A percentile compares a stretch with the other conserved stretches of the same genome.
These are phyloP conservation scores for Puccinia coronata DNA, from an alignment of 1,284 basidiomycete genomes.

Conservation along the genomic window DNA sequence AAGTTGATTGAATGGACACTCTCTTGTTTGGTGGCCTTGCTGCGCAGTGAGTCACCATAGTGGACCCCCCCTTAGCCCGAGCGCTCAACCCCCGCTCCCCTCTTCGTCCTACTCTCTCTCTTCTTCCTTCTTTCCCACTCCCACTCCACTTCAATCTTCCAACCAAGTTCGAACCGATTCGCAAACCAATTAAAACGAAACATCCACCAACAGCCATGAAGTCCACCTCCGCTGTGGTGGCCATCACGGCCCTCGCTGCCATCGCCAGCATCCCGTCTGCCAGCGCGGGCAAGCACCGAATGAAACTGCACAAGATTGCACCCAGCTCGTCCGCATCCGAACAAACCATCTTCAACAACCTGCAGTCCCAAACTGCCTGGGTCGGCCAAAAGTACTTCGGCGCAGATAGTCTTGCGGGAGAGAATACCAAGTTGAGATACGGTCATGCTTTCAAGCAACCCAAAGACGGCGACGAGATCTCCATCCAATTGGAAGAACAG, in stretches of 20 bases:
- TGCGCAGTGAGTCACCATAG: too few relatives aligned
- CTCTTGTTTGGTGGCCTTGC: too few relatives aligned
- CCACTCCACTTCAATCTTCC: background rate
- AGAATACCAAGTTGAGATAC: slow-evolving; percentile 56
- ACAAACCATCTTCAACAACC: slow-evolving; percentile 61
- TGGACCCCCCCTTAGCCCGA: too few relatives aligned
- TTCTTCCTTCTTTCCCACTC: too few relatives aligned
- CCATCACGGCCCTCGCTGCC: slow-evolving; percentile 6
- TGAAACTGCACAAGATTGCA: slow-evolving; percentile 81
- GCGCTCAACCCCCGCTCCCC: too few relatives aligned
- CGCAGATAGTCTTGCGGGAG: slow-evolving; percentile 70
- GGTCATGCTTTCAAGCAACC: slow-evolving; percentile 61
- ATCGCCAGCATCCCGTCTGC: slow-evolving; percentile 47
- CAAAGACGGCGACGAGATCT: slow-evolving; percentile 64
- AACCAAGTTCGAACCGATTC: background rate
- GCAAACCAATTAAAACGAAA: background rate
- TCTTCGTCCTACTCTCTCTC: too few relatives aligned
- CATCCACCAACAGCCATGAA: background rate
- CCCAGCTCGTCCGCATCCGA: slow-evolving; percentile 64
- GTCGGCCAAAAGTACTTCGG: slow-evolving; percentile 84
- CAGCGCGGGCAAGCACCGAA: slow-evolving; percentile 64
- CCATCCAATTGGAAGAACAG: slow-evolving; percentile 58
- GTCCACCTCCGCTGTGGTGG: slow-evolving; percentile 19
- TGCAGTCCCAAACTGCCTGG: slow-evolving; percentile 67
- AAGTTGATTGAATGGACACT: too few relatives aligned